phyloP scores from a whole-genome alignment of 306 rosid species.

The Vigna radiata region DNA sequence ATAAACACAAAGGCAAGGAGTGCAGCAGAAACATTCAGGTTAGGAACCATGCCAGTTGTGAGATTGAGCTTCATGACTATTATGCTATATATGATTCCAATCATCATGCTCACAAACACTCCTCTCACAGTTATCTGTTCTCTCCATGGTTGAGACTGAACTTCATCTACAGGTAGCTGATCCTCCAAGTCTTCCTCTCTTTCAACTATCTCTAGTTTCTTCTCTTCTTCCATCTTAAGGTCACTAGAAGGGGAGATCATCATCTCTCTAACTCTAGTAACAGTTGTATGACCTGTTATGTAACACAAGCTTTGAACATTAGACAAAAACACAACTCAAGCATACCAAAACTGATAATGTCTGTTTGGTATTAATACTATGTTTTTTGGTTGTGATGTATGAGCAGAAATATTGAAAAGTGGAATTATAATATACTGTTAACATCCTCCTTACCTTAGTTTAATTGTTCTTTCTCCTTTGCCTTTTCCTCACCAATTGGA shows the following conservation, averaged over 20 bases:
- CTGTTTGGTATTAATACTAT: conserved; percentile 8
- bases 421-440: conserved; percentile 19
- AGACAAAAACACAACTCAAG: conserved; percentile 32
- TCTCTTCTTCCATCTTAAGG: conserved; percentile 37
- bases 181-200: conserved; percentile 45
- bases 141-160: conserved; percentile 62
- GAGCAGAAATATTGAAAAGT: neutral
- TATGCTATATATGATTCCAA: conserved; percentile 73
- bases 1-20: conserved; percentile 78
- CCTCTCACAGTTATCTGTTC: conserved; percentile 83
- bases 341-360: neutral
- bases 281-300: neutral
- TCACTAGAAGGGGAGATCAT: conserved; percentile 38
- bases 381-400: neutral
- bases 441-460: conserved; percentile 21
- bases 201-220: conserved; percentile 39
- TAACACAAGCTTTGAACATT: conserved; percentile 20
- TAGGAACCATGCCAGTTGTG: conserved; percentile 86
- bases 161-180: conserved; percentile 31
- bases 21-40: conserved; percentile 88
- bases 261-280: neutral
- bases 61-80: conserved; percentile 93
- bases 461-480: conserved; percentile 43
- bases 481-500: conserved; percentile 16
- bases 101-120: conserved; percentile 69